Base-by-base conservation (phyloP, 2,329 filamentous ascomycete genomes). In the Emergomyces pasteurianus region DNA sequence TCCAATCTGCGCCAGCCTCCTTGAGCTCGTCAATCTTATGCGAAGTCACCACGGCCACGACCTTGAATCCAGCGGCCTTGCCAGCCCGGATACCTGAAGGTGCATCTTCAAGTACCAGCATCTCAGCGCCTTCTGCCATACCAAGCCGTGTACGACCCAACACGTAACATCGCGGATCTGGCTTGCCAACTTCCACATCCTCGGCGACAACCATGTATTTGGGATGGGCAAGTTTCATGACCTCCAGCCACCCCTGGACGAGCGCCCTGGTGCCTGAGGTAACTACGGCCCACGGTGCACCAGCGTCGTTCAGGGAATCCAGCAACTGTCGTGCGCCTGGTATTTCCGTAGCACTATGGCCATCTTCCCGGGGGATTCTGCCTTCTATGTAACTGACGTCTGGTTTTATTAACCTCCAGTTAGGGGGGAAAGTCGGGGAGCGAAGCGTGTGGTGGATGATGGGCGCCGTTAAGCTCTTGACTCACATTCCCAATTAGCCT, bases 401-500 rank as follows among this genome's bases (percentile, higher is more conserved):
- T 95, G 69, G 31, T 26, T 34, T 1, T 31, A 49, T 57, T 58
- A 42, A 43, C 36, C 28, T 50, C 60, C 42, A 62, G 58, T 64
- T 43, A 57, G 40, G 18, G 43, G 42, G 21, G 43, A 58, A 59
- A 36, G 4, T 34, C n/a, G n/a, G 26, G 53, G 60, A 49, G 40
- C 31, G 46, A 9, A 43, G 23, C 9, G 34, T 4, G 18, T 28
- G 36, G 34, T 43, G 31, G 14, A 34, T 58, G 38, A 16, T 46
- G 26, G 40, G 40, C 36, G 7, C 36, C 14, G 23, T 46, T 38
- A 28, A 34, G 7, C 58, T 21, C 16, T 18, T 5, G 38, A 83
- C 89, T 77, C 77, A 95, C 90, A 96, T 65, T 96, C 90, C 90
- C 89, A 92, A 68, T 87, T 96, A 49, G 94, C 94, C 72, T 90